These are phyloP conservation scores for Aschersonia sp. DNA, from an alignment of 2,329 filamentous ascomycete genomes.

Conservation along the genomic window DNA sequence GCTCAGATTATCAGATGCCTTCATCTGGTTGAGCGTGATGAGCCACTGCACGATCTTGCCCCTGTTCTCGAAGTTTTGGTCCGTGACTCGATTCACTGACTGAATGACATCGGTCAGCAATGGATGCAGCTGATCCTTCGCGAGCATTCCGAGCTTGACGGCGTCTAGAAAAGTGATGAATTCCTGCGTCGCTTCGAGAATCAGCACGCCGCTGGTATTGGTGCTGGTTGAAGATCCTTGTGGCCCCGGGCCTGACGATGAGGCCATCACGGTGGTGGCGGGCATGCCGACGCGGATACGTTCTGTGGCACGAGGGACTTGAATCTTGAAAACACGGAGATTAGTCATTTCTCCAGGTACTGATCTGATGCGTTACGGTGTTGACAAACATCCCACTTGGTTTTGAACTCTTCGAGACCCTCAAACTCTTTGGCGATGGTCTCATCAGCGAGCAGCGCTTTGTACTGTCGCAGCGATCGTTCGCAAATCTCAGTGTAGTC, in stretches of 20 bases:
- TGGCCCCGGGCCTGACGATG: conserved; percentile 27
- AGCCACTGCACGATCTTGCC: conserved; percentile 98
- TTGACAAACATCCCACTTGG: conserved; percentile 69
- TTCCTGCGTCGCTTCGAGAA: conserved; percentile 86
- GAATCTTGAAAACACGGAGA: conserved; percentile 43
- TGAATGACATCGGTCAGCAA: conserved; percentile 92
- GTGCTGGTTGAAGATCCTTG: conserved; percentile 27
- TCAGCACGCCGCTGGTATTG: conserved; percentile 49
- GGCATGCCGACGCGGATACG: conserved; percentile 85
- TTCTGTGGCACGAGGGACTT: conserved; percentile 88
- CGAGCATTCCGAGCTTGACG: conserved; percentile 77
- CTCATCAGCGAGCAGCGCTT: conserved; percentile 82
- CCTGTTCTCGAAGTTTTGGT: conserved; percentile 85
- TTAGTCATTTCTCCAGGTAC: too few species aligned
- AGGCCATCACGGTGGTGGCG: conserved; percentile 56
- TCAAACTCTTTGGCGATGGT: conserved; percentile 79
- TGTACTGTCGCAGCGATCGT: conserved; percentile 89
- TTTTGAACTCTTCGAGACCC: conserved; percentile 81
- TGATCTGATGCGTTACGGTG: neutral
- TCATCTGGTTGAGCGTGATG: conserved; percentile 96
- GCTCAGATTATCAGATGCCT: conserved; percentile 77
- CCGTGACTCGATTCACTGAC: conserved; percentile 92
- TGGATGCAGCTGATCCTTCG: conserved; percentile 94
- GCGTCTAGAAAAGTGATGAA: conserved; percentile 98
- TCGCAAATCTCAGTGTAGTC: conserved; percentile 97